Conservation (phyloP, 169 alveolate species). For the Plasmodium gallinaceum region DNA sequence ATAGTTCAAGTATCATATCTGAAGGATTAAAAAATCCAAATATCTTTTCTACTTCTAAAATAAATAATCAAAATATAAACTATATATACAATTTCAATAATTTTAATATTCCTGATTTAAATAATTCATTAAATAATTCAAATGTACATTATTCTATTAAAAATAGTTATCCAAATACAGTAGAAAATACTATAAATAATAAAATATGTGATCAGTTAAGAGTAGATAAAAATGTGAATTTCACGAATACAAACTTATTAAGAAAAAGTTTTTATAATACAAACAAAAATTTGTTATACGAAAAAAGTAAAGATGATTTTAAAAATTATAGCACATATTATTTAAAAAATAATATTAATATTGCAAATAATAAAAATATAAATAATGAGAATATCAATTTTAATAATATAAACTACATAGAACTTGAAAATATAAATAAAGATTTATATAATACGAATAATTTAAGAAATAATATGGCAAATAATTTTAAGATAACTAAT, state of each 20-base stretch:
- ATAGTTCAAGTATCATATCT: neutral
- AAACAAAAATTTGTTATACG: constrained; percentile 1
- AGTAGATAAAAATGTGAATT: neutral
- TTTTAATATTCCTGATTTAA: neutral
- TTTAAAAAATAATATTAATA: too few relatives aligned
- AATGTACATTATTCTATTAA: neutral
- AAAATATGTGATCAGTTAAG: neutral
- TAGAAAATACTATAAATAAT: neutral
- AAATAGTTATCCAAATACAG: neutral
- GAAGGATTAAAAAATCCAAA: neutral
- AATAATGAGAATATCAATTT: too few relatives aligned
- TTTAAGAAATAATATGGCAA: constrained; percentile 1
- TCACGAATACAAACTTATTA: neutral
- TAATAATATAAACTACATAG: neutral
- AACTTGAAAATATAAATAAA: neutral
- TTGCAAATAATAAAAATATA: too few relatives aligned
- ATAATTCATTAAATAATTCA: constrained; percentile 5
- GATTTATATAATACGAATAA: neutral
- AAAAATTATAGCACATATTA: too few relatives aligned
- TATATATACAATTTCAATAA: neutral
- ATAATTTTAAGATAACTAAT: neutral
- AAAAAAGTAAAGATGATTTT: neutral
- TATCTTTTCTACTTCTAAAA: neutral
- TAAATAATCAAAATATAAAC: neutral
- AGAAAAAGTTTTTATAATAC: neutral